Conservation (phyloP, 148 eudicot genomes). For the Heliosperma pusillum region DNA sequence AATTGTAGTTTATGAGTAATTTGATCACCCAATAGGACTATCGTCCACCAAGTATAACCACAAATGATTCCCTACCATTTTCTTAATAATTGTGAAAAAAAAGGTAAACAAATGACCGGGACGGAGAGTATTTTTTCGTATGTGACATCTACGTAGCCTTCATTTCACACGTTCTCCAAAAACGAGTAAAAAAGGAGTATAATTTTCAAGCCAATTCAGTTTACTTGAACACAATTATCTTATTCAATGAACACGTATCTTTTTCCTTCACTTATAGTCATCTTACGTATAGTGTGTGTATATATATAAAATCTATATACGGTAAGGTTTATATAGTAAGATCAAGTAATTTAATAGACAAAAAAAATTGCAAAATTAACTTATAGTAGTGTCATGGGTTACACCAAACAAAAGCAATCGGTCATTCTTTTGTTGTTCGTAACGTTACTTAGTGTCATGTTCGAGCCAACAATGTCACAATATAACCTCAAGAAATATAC, state of each 20-base stretch:
- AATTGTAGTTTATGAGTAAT: too few relatives aligned
- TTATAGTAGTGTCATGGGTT: background rate
- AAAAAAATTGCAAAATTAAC: background rate
- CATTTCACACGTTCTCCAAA: too few relatives aligned
- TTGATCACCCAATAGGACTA: too few relatives aligned
- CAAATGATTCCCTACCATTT: too few relatives aligned
- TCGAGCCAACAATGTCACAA: slow-evolving; percentile 7
- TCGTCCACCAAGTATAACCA: too few relatives aligned
- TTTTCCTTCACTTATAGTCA: background rate
- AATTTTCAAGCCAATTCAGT: too few relatives aligned
- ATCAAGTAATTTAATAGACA: background rate
- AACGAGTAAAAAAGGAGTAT: too few relatives aligned
- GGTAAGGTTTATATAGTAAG: background rate
- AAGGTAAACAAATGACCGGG: too few relatives aligned
- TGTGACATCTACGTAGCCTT: too few relatives aligned
- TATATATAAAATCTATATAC: too few relatives aligned
- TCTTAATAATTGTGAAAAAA: too few relatives aligned
- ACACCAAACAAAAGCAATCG: background rate
- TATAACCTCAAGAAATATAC: background rate
- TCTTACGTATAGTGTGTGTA: background rate
- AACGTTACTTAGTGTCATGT: background rate
- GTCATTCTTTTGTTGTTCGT: background rate
- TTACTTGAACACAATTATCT: background rate
- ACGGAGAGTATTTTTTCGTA: too few relatives aligned
- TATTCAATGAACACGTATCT: background rate